Evolutionary conservation across 768 basidiomycete genomes (phyloP), one percentile per base, ranked within the genome.

Genomic region (Chalciporus piperatus): DNA sequence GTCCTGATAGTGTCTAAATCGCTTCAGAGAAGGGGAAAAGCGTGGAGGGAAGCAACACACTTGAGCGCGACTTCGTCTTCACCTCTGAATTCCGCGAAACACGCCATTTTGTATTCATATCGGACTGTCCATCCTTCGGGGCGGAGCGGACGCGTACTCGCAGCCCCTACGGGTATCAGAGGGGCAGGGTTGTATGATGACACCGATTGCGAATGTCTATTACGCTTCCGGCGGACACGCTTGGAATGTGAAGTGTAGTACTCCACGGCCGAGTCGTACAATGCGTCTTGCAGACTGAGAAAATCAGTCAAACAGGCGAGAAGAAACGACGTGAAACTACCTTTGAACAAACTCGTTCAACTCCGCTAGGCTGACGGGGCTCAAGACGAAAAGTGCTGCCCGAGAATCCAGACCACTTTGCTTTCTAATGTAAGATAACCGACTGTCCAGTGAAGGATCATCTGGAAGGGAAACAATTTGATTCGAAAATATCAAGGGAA

Each of bases 61-160:
- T 93, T 94, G 53, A 96, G 74, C 1, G 95, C 92, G 9, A 93
- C 86, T 61, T 98, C 94, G 52, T 90, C 82, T 67, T 98, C 96
- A 12, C 90, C 84, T 51, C 95, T 74, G 63, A 98, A 93, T 69
- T 99, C 96, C 0, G 96, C 93, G 68, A 98, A 98, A 59, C 89
- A 87, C 0, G 89, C 97, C 80, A 95, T 89, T 72, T 98, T 99
- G 76, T 93, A 98, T 65, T 98, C 95, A 63, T 98, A 98, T 27
- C 97, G 76, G 17, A 96, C 93, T 0, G 89, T 92, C 96, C 95
- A 99, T 0, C 95, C 95, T 68, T 92, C 86, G 1, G 87, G 81
- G 25, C 89, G 76, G 5, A 97, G 72, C 1, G 87, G 83, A 16
- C 85, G 81, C 1, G 79, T 68, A 22, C 20, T 56, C 3, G 68